Evolutionary conservation across 305 asterid species (phyloP).

Genomic region (Caryopteris hybrid): DNA sequence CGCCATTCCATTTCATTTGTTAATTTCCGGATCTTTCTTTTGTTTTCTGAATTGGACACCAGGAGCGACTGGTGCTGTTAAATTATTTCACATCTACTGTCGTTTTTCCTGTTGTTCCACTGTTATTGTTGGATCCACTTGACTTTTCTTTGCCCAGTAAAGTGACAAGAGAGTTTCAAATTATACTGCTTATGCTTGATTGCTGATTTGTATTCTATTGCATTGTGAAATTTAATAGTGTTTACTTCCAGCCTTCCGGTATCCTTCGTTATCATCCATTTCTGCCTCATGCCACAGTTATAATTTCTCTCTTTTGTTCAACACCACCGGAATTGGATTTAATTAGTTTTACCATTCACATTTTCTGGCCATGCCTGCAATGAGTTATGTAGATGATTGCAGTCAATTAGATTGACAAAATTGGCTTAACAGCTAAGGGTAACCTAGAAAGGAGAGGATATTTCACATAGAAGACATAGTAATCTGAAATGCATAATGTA

Average conservation of each 20-base stretch:
- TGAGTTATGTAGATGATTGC: not conserved
- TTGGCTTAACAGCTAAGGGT: not conserved
- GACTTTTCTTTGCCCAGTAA: not conserved
- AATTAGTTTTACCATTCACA: not conserved
- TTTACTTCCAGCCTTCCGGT: not conserved
- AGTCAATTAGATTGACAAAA: not conserved
- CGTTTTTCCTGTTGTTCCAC: not conserved
- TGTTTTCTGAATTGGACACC: not conserved
- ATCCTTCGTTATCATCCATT: not conserved
- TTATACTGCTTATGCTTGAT: not conserved
- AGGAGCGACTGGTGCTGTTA: not conserved
- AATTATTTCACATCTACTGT: not conserved
- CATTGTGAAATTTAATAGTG: not conserved
- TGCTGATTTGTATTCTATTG: not conserved
- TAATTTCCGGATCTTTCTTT: not conserved
- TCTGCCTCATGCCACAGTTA: too few species aligned
- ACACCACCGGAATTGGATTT: not conserved
- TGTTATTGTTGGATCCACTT: slow-evolving; percentile 1
- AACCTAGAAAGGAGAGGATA: not conserved
- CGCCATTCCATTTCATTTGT: not conserved
- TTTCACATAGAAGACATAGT: not conserved
- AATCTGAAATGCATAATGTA: not conserved
- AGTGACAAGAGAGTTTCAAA: not conserved
- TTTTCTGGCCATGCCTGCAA: not conserved
- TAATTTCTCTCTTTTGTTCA: not conserved